Base-by-base conservation (phyloP, 208 protist genomes). In the Acanthamoeba culbertsoni region DNA sequence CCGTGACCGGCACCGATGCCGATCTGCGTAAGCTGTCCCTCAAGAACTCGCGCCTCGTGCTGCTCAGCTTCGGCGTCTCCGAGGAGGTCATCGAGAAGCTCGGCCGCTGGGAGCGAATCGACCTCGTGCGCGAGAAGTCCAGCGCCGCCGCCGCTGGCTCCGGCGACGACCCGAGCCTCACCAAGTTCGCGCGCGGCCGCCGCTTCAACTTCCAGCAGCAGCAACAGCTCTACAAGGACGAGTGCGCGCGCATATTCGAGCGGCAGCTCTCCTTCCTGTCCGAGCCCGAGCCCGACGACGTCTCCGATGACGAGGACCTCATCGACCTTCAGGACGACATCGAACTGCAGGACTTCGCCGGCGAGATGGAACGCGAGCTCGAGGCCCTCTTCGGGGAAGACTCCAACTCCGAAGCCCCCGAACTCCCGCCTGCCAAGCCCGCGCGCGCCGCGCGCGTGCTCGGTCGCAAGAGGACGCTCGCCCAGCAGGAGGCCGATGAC, bases 1-100 rank as follows among this genome's bases (percentile, higher is more conserved):
- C 93, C 12, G 94, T 96, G n/a, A 94, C 93, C 5, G 95, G 95
- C 65, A 96, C 95, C 0, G 94, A 96, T 48, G 84, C 95, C 14
- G 95, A 96, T 95, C 40, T 96, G 26, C 57, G 95, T 51, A 96
- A 96, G 40, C 35, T 96, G 16, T 94, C 92, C 10, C 42, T 96
- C 4, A 62, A 94, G 2, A 86, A 91, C 10, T 48, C 95, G 1
- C 77, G 93, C 20, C 65, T 59, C 3, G 84, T 96, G 20, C 18
- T 96, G 37, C 48, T 93, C 6, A 51, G 93, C 48, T 62, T 91
- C 7, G 95, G 95, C 57, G 82, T 96, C 0, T 31, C 86, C 12
- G 95, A 96, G 31, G 91, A 94, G 8, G 57, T 63, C 8, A 95
- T 96, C 7, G 45, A 84, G 31, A 91, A 82, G n/a, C 65, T 96